A percentile compares a stretch with the other conserved stretches of the same genome.
Evolutionary conservation across 192 early-diverging fungal genomes (phyloP).

Genomic region (Coemansia sp.): DNA sequence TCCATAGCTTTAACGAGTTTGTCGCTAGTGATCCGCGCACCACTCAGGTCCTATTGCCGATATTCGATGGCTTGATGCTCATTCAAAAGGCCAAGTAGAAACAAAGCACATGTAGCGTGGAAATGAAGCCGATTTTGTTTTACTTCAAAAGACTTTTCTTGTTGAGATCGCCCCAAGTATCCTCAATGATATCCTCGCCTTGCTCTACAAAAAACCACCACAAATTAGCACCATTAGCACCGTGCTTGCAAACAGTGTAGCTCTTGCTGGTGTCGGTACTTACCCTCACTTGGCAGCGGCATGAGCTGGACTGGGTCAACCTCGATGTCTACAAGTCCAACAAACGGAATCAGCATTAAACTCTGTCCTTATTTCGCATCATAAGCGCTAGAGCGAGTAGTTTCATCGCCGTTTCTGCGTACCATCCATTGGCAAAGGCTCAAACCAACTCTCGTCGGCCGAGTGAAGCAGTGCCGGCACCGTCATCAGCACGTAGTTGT

Average conservation of each 20-base stretch:
- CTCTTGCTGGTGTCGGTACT: background rate
- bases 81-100: slow-evolving; percentile 16
- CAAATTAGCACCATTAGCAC: background rate
- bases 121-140: background rate
- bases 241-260: background rate
- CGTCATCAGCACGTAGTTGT: slow-evolving; percentile 41
- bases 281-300: slow-evolving; percentile 46
- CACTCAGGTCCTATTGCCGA: slow-evolving; percentile 56
- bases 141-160: slow-evolving; percentile 18
- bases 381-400: background rate
- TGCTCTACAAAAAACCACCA: slow-evolving; percentile 8
- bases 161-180: slow-evolving; percentile 28
- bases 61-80: slow-evolving; percentile 64
- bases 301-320: slow-evolving; percentile 39
- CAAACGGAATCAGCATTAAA: background rate
- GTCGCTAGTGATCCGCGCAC: slow-evolving; percentile 60
- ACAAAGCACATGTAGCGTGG: background rate
- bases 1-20: slow-evolving; percentile 60
- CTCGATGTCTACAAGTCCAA: slow-evolving; percentile 30
- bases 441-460: slow-evolving; percentile 36
- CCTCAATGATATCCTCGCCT: slow-evolving; percentile 23
- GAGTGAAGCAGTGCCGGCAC: slow-evolving; percentile 27
- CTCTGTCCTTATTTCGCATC: background rate
- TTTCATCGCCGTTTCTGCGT: background rate
- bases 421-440: slow-evolving; percentile 32